Percentiles rank a stretch among this genome's conserved stretches.
Conservation (phyloP, 306 rosid genomes). For the Arachis stenosperma region DNA sequence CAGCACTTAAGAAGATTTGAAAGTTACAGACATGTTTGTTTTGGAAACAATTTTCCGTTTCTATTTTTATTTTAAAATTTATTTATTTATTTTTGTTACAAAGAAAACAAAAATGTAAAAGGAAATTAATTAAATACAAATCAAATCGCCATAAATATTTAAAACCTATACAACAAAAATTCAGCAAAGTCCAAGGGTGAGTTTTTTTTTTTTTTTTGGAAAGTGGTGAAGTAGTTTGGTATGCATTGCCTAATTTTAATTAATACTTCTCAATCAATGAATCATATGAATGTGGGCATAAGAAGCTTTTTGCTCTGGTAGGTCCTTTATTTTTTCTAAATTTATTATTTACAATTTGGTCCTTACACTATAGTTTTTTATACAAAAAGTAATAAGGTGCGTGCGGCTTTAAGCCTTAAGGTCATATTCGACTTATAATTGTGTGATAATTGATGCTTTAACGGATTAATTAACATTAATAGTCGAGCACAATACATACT, state of each 20-base stretch:
- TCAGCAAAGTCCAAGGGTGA: conserved; percentile 7
- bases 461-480: conserved; percentile 4
- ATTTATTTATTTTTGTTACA: no score
- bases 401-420: background rate
- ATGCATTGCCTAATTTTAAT: conserved; percentile 7
- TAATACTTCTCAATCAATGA: conserved; percentile 23
- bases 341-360: conserved; percentile 3
- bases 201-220: conserved; percentile 34
- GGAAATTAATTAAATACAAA: no score
- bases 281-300: conserved; percentile 6
- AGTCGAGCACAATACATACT: conserved; percentile 9
- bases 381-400: background rate
- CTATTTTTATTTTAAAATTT: no score
- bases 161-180: conserved; percentile 22
- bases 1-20: conserved; percentile 30
- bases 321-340: conserved; percentile 17
- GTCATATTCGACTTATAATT: conserved; percentile 22
- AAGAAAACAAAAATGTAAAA: no score
- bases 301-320: conserved; percentile 15
- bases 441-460: conserved; percentile 19
- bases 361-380: conserved; percentile 21
- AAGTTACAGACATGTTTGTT: no score
- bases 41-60: no score
- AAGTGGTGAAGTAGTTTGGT: conserved; percentile 34
- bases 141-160: background rate